Evolutionary conservation across 2,329 filamentous ascomycete species (phyloP).

Genomic region (Xylaria multiplex): DNA sequence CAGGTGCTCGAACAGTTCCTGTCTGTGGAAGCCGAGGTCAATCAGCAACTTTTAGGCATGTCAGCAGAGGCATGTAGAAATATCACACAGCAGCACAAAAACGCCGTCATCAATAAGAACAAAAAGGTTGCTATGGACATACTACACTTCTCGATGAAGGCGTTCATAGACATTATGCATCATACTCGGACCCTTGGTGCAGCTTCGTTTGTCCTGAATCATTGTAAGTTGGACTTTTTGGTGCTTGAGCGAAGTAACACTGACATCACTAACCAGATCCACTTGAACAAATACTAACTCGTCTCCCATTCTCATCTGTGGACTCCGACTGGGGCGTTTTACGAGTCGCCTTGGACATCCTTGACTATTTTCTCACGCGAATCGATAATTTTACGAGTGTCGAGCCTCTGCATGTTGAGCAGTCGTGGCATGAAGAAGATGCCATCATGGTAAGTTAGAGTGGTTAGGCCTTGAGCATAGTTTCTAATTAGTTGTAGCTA

Average conservation of each 20-base stretch:
- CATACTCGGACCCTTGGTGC: slow-evolving; percentile 58
- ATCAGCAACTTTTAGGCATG: slow-evolving; percentile 64
- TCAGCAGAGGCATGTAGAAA: slow-evolving; percentile 54
- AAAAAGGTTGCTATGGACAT: slow-evolving; percentile 64
- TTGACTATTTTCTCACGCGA: slow-evolving; percentile 59
- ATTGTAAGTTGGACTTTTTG: slow-evolving; percentile 46
- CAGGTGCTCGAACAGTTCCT: slow-evolving; percentile 68
- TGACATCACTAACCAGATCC: slow-evolving; percentile 51
- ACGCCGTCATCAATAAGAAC: slow-evolving; percentile 62
- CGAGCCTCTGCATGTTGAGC: slow-evolving; percentile 48
- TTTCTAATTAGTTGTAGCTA: slow-evolving; percentile 47
- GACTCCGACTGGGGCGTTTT: slow-evolving; percentile 62
- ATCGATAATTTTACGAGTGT: slow-evolving; percentile 56
- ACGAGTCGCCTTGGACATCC: slow-evolving; percentile 55
- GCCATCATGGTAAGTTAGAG: slow-evolving; percentile 53
- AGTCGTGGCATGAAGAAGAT: slow-evolving; percentile 58
- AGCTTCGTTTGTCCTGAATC: slow-evolving; percentile 61
- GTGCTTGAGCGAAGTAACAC: neutral
- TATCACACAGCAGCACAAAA: slow-evolving; percentile 57
- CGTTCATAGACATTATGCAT: slow-evolving; percentile 63
- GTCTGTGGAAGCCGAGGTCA: slow-evolving; percentile 64
- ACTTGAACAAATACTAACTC: slow-evolving; percentile 62
- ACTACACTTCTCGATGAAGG: slow-evolving; percentile 58
- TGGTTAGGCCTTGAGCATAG: neutral
- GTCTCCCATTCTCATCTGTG: slow-evolving; percentile 55